Base-by-base conservation (phyloP, 2,329 filamentous ascomycete species). In the Chaetomiaceae sp. region DNA sequence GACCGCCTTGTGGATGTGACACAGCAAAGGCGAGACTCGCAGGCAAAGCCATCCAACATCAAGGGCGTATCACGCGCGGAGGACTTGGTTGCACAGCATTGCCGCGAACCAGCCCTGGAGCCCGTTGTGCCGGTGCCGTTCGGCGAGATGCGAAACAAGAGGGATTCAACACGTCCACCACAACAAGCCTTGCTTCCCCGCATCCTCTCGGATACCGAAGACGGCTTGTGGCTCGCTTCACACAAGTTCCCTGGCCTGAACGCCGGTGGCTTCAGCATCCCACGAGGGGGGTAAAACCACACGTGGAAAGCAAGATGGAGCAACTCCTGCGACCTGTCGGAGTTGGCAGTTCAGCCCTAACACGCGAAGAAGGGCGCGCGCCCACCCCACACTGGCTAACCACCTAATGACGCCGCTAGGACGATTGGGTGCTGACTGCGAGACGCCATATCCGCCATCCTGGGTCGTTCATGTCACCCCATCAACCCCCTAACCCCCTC, bases 391-490 rank as follows among this genome's bases (percentile, higher is more conserved):
- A n/a, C n/a, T 7, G 27, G 27, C 34, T 11, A 27, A 9, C n/a
- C 8, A 37, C 34, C 23, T 33, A n/a, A 14, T n/a, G 9, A 7
- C 31, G 27, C 27, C 33, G n/a, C 27, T 29, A 31, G 20, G 27
- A 39, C 45, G 53, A 55, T 55, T 49, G 54, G 54, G 54, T 56
- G 49, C 54, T 56, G 48, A 56, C 54, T 56, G 39, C 49, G 14
- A 52, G 42, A 52, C 49, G 54, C 54, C 49, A 46, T 48, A 45
- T 45, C 54, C 54, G 11, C 34, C 14, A 20, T 25, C 12, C 34
- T 49, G 49, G 54, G 40, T 48, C 43, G n/a, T 39, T 37, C 20
- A 4, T 20, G n/a, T n/a, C n/a, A n/a, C n/a, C n/a, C n/a, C n/a
- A n/a, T n/a, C n/a, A n/a, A n/a, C n/a, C n/a, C 29, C 33, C 36